phyloP scores from a whole-genome alignment of 192 early-diverging fungal species.

The Chytriomyces hyalinus region DNA sequence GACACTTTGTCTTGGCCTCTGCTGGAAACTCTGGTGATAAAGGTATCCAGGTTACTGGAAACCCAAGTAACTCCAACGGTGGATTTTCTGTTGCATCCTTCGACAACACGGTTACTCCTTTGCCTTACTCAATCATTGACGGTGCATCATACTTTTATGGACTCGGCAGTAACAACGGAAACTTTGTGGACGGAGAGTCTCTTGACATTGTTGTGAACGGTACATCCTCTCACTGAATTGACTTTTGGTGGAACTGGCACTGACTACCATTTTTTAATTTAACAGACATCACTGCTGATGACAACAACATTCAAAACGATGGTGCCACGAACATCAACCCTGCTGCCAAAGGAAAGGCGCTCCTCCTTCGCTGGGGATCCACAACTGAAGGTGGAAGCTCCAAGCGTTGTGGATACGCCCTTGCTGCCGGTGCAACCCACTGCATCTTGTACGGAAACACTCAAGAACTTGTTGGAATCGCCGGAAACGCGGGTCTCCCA shows the following conservation, averaged over 20 bases:
- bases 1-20: conserved; percentile 60
- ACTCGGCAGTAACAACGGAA: not conserved
- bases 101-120: not conserved
- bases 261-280: not conserved
- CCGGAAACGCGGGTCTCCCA: conserved; percentile 27
- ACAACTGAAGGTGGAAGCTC: conserved; percentile 9
- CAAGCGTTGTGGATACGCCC: conserved; percentile 35
- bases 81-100: conserved; percentile 35
- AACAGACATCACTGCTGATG: conserved; percentile 37
- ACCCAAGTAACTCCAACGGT: conserved; percentile 16
- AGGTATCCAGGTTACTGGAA: conserved; percentile 58
- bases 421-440: conserved; percentile 27
- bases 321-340: conserved; percentile 20
- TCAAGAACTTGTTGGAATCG: conserved; percentile 15
- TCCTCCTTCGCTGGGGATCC: conserved; percentile 40
- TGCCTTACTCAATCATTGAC: not conserved
- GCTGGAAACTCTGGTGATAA: conserved; percentile 76
- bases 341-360: conserved; percentile 38
- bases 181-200: not conserved
- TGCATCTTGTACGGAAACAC: conserved; percentile 47
- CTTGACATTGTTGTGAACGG: conserved; percentile 32
- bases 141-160: not conserved
- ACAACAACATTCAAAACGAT: conserved; percentile 30
- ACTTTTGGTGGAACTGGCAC: not conserved
- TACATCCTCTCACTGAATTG: not conserved